Evolutionary conservation across 495 filamentous ascomycete genomes (phyloP).

Genomic region (Thermochaetoides thermophila): DNA sequence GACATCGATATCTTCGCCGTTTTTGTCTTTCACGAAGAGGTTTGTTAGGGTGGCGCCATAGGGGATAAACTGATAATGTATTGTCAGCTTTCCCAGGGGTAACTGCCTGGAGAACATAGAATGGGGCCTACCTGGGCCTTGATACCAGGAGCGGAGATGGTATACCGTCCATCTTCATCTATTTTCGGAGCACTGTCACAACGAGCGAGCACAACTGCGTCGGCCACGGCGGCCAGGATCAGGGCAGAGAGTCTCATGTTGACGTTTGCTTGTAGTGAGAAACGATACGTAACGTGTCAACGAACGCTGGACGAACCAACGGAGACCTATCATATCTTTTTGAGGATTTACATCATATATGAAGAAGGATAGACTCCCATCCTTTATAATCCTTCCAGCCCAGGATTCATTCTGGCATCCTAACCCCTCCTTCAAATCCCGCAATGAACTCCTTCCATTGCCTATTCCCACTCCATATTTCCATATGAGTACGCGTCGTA

Average conservation of each 20-base stretch:
- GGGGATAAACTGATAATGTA: conserved; percentile 32
- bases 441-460: no score
- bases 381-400: no score
- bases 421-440: no score
- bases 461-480: no score
- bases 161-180: conserved; percentile 29
- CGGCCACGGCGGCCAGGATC: conserved; percentile 1
- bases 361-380: no score
- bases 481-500: no score
- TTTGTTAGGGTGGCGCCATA: conserved; percentile 43
- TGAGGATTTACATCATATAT: no score
- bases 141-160: conserved; percentile 34
- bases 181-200: conserved; percentile 8
- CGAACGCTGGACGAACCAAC: no score
- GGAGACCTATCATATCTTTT: no score
- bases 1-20: conserved; percentile 37
- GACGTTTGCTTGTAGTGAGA: not conserved
- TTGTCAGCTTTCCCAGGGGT: not conserved
- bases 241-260: conserved; percentile 7
- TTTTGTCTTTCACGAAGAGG: conserved; percentile 41
- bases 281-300: no score
- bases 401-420: no score
- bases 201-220: conserved; percentile 3
- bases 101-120: no score
- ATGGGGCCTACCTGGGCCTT: conserved; percentile 29